Base-by-base conservation (phyloP, 495 filamentous ascomycete genomes). In the Hypoxylon perforatum region DNA sequence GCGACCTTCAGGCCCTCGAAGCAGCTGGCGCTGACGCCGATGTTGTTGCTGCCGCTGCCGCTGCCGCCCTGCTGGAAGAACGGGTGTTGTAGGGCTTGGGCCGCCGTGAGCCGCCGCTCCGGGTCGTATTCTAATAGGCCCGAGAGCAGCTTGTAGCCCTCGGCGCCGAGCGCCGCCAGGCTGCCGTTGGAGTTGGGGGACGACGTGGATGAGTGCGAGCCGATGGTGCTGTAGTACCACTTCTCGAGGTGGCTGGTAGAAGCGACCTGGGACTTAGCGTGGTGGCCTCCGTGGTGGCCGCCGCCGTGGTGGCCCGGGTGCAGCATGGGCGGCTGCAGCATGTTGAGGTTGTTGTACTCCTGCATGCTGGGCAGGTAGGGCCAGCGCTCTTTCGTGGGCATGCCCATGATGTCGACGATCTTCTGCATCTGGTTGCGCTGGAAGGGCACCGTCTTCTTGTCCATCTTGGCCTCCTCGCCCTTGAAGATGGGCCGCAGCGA, bases 351-450 rank as follows among this genome's bases (percentile, higher is more conserved):
- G 10, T 74, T 72, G 65, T 90, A 94, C 77, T 99, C 96, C 1
- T 90, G 91, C 87, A 93, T 94, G 44, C 86, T 84, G 0, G 84
- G 80, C 12, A 99, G 80, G 23, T 92, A 83, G 0, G 93, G 91
- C 95, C 95, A 99, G 19, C 87, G 84, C 33, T 97, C 92, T 74
- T 94, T 94, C 25, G 86, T 91, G 0, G 96, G 95, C 69, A 94
- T 76, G 39, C 95, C 95, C 76, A 98, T 88, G 57, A 99, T 91
- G 69, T 98, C 96, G 22, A 96, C 92, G 56, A 99, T 99, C 76
- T 97, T 97, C 73, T 93, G 92, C 93, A 99, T 97, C 78, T 99
- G 95, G 71, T 98, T 97, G 21, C 93, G 88, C 77, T 99, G 95
- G 72, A 99, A 99, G 0, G 95, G 95, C 0, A 98, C 93, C 3